These are phyloP conservation scores for Cladosporium cucumerinum DNA, from an alignment of 2,329 filamentous ascomycete genomes.

Conservation along the genomic window DNA sequence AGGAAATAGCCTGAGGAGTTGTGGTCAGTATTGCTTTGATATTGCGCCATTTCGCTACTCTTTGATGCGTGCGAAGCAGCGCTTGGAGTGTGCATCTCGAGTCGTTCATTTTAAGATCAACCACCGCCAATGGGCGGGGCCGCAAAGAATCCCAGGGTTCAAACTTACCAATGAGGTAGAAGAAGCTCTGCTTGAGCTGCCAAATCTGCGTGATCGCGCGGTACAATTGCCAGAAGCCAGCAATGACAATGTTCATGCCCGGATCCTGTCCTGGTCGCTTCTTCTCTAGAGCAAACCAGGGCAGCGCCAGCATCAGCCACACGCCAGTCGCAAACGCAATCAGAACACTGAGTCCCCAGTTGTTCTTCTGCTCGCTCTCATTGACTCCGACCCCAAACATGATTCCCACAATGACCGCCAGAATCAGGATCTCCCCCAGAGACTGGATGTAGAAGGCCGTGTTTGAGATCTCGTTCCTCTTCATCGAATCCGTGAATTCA, in stretches of 20 bases:
- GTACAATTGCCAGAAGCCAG: conserved; percentile 61
- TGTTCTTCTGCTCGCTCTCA: conserved; percentile 58
- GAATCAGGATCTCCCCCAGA: conserved; percentile 58
- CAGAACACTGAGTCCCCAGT: conserved; percentile 63
- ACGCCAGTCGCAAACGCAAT: conserved; percentile 63
- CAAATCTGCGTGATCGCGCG: conserved; percentile 59
- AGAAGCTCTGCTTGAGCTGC: conserved; percentile 62
- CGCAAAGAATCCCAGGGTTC: background rate
- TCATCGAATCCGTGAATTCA: conserved; percentile 59
- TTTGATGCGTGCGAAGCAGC: background rate
- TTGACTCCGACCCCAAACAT: conserved; percentile 61
- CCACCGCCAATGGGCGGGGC: background rate
- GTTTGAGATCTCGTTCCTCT: conserved; percentile 62
- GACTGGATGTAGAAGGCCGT: conserved; percentile 63
- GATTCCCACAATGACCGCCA: conserved; percentile 63
- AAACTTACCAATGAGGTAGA: conserved; percentile 58
- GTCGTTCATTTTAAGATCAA: background rate
- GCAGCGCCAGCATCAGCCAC: conserved; percentile 62
- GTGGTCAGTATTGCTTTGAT: background rate
- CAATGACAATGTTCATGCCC: conserved; percentile 52
- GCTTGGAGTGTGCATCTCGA: background rate
- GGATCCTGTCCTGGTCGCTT: conserved; percentile 57
- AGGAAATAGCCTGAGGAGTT: conserved; percentile 55
- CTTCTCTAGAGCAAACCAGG: conserved; percentile 67
- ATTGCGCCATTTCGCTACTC: background rate